These are phyloP conservation scores for Sarcodon aspratus DNA, from an alignment of 768 basidiomycete species.

Conservation along the genomic window DNA sequence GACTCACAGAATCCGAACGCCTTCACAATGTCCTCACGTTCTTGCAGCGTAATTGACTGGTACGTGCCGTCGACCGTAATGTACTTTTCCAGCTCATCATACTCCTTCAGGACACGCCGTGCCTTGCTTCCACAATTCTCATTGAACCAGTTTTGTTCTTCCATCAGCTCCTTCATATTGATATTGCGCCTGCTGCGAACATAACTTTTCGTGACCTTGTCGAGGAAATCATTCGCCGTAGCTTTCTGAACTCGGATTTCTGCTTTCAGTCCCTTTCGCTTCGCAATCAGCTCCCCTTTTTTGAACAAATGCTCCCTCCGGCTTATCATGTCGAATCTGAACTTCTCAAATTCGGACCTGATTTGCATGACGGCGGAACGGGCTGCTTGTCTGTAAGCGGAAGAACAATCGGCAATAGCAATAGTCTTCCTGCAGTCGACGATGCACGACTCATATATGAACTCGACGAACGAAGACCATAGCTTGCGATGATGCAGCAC, in stretches of 20 bases:
- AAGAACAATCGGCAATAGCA: conserved; percentile 11
- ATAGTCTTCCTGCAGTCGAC: conserved; percentile 14
- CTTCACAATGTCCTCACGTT: conserved; percentile 15
- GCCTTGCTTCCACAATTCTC: conserved; percentile 13
- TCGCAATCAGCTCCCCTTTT: not conserved
- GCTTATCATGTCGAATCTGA: conserved; percentile 12
- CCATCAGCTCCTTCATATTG: conserved; percentile 4
- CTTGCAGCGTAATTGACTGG: conserved; percentile 13
- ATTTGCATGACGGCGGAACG: conserved; percentile 9
- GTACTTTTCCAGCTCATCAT: conserved; percentile 8
- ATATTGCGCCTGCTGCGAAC: conserved; percentile 11
- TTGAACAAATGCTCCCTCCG: conserved; percentile 3
- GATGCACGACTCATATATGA: conserved; percentile 15
- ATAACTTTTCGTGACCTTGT: conserved; percentile 7
- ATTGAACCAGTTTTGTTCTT: conserved; percentile 15
- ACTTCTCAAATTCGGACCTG: conserved; percentile 15
- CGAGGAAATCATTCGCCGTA: not conserved
- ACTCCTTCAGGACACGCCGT: conserved; percentile 11
- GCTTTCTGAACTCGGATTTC: conserved; percentile 5
- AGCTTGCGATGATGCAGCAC: conserved; percentile 4
- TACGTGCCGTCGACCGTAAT: conserved; percentile 10
- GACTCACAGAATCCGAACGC: conserved; percentile 15
- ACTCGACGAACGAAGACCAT: conserved; percentile 13
- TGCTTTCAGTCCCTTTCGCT: conserved; percentile 1
- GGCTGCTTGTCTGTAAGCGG: conserved; percentile 17